A percentile compares a stretch with the other conserved stretches of the same genome.
These are phyloP conservation scores for Coemansia sp. DNA, from an alignment of 192 early-diverging fungal genomes.

Conservation along the genomic window DNA sequence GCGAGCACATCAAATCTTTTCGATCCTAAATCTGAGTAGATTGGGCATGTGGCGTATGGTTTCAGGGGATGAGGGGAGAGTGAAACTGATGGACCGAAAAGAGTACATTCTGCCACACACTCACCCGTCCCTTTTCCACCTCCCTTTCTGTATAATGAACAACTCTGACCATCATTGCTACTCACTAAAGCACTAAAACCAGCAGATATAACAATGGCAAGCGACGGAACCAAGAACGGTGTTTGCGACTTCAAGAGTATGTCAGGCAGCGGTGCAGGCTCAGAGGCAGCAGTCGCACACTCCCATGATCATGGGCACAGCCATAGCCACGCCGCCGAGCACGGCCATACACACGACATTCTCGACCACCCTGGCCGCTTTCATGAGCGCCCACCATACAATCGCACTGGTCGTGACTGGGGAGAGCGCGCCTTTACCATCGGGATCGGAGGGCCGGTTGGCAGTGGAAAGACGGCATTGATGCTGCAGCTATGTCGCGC, in stretches of 20 bases:
- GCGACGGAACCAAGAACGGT: conserved; percentile 1
- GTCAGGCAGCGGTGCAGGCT: conserved; percentile 5
- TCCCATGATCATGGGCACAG: conserved; percentile 24
- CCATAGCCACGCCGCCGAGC: conserved; percentile 58
- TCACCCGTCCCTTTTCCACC: no score
- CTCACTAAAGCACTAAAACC: background rate
- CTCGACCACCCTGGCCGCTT: conserved; percentile 85
- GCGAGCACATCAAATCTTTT: no score
- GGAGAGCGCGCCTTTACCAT: conserved; percentile 91
- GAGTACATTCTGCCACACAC: no score
- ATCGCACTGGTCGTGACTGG: conserved; percentile 79
- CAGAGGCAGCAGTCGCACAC: conserved; percentile 9
- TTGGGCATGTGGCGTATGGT: no score
- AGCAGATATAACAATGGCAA: conserved; percentile 5
- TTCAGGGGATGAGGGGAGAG: no score
- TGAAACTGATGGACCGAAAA: no score
- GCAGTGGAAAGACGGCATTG: conserved; percentile 91
- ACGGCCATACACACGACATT: conserved; percentile 90
- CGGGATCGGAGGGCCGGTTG: conserved; percentile 94
- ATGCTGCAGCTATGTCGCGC: conserved; percentile 87
- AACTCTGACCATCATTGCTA: background rate
- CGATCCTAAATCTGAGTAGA: no score
- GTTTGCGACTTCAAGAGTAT: conserved; percentile 45
- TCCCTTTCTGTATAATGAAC: no score
- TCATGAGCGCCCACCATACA: conserved; percentile 70